These are phyloP conservation scores for Exserohilum rostratum DNA, from an alignment of 2,329 filamentous ascomycete species.

Conservation along the genomic window DNA sequence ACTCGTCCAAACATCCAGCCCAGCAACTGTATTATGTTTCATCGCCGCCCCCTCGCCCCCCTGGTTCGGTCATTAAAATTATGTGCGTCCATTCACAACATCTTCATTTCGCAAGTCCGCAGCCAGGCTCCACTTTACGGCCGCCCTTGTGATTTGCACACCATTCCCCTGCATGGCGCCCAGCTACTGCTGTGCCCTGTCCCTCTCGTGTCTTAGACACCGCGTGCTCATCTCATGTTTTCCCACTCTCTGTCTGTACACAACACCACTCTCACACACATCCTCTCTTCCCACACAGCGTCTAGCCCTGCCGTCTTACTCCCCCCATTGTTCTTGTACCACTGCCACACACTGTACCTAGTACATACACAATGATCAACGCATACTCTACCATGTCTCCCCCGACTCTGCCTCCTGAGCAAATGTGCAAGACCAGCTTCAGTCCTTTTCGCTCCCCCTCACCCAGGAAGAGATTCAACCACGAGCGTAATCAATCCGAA, in stretches of 20 bases:
- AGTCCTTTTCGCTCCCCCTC: conserved; percentile 25
- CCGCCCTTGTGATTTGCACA: conserved; percentile 24
- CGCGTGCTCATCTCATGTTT: conserved; percentile 18
- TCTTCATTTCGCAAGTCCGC: conserved; percentile 21
- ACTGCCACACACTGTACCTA: conserved; percentile 7
- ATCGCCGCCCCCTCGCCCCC: conserved; percentile 3
- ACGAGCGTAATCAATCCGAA: conserved; percentile 33
- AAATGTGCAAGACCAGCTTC: conserved; percentile 24
- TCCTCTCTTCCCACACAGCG: conserved; percentile 6
- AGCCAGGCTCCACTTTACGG: conserved; percentile 12
- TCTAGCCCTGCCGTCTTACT: conserved; percentile 2
- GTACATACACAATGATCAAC: conserved; percentile 21
- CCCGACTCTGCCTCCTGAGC: conserved; percentile 20
- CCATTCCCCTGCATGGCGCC: conserved; percentile 26
- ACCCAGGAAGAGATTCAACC: conserved; percentile 20
- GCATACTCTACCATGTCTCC: conserved; percentile 23
- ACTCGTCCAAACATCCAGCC: conserved; percentile 7
- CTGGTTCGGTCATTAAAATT: conserved; percentile 9
- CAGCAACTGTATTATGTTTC: conserved; percentile 18
- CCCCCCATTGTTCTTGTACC: conserved; percentile 15
- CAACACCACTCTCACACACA: conserved; percentile 15
- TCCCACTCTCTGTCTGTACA: conserved; percentile 9
- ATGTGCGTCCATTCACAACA: conserved; percentile 16
- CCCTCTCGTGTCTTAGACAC: conserved; percentile 21
- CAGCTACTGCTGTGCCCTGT: conserved; percentile 14